phyloP scores from a whole-genome alignment of 805 yeast genomes.

The Zygoascus tannicola region DNA sequence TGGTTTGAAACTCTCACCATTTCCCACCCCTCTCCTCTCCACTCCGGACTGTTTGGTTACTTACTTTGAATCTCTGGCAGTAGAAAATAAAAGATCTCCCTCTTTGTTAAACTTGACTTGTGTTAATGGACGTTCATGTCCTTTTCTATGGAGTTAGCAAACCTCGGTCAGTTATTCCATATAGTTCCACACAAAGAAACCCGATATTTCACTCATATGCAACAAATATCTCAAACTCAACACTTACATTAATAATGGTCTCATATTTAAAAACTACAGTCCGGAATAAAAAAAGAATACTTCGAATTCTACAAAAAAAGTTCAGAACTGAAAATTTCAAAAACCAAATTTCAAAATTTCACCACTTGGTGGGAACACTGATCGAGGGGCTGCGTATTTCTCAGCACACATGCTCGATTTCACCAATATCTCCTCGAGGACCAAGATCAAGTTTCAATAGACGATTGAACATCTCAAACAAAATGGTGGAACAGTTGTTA shows the following conservation, averaged over 20 bases:
- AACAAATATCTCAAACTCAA: too few species aligned
- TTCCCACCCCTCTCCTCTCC: too few species aligned
- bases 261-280: too few species aligned
- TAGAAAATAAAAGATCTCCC: slow-evolving; percentile 88
- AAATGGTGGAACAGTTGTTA: slow-evolving; percentile 53
- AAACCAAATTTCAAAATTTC: too few species aligned
- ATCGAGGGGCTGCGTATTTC: slow-evolving; percentile 4
- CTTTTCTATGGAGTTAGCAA: slow-evolving; percentile 33
- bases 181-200: slow-evolving; percentile 1
- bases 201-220: too few species aligned
- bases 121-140: slow-evolving; percentile 96
- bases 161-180: not conserved
- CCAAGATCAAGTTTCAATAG: slow-evolving; percentile 59
- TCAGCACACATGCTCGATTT: slow-evolving; percentile 57
- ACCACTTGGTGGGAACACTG: too few species aligned
- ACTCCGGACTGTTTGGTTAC: slow-evolving; percentile 9
- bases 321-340: too few species aligned
- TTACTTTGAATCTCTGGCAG: slow-evolving; percentile 73
- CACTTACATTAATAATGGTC: slow-evolving; percentile 40
- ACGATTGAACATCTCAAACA: slow-evolving; percentile 63
- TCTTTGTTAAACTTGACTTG: slow-evolving; percentile 93
- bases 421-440: slow-evolving; percentile 39
- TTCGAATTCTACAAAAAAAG: too few species aligned
- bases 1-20: too few species aligned
- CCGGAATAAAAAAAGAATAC: too few species aligned